Percentiles rank a stretch among this genome's conserved stretches.
phyloP scores from a whole-genome alignment of 2,329 filamentous ascomycete species.

The Beauveria sp. region DNA sequence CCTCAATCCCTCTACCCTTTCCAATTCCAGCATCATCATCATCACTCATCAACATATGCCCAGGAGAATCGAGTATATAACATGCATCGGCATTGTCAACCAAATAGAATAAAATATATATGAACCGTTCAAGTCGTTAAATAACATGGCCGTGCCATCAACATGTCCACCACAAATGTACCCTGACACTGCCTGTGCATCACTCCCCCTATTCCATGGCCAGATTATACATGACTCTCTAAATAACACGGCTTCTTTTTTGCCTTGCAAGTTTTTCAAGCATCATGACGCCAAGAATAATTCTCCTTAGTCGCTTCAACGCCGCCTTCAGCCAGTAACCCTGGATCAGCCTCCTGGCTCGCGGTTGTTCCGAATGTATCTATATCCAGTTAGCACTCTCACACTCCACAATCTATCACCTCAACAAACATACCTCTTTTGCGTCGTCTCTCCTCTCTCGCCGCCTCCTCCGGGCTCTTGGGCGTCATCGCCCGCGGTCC shows the following conservation, averaged over 20 bases:
- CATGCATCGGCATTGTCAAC: neutral
- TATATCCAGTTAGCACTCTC: slow-evolving; percentile 18
- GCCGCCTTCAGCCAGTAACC: neutral
- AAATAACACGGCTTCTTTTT: neutral
- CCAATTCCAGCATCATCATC: neutral
- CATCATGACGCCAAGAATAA: neutral
- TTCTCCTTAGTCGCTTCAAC: neutral
- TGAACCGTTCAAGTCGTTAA: slow-evolving; percentile 8
- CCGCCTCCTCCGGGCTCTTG: slow-evolving; percentile 40
- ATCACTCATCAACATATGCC: too few relatives aligned
- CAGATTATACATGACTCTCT: neutral
- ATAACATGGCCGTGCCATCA: slow-evolving; percentile 6
- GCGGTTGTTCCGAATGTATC: slow-evolving; percentile 47
- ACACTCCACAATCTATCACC: neutral
- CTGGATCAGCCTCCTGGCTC: slow-evolving; percentile 44
- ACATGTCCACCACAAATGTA: slow-evolving; percentile 6
- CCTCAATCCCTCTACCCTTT: neutral
- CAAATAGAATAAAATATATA: slow-evolving; percentile 3
- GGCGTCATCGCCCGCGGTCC: slow-evolving; percentile 56
- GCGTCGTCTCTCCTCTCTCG: slow-evolving; percentile 40
- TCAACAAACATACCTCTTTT: slow-evolving; percentile 45
- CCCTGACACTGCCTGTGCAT: neutral
- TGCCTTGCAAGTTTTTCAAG: neutral
- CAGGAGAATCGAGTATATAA: neutral
- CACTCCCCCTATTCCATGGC: neutral